Conservation (phyloP, 176 grass and related monocot genomes). For the Lolium perenne region DNA sequence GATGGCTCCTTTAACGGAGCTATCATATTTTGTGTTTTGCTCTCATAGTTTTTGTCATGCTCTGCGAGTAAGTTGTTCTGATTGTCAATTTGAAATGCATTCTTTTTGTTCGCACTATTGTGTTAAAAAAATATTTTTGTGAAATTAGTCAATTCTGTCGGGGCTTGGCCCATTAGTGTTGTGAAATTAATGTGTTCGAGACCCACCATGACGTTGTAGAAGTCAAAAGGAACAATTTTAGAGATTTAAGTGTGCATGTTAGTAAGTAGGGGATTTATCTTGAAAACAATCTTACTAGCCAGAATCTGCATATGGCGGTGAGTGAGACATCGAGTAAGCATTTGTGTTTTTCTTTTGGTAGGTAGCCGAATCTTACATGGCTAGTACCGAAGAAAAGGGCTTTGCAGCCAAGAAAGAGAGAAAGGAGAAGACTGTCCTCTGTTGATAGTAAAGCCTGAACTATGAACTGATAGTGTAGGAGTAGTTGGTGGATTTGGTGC, state of each 20-base stretch:
- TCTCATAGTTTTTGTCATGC: too few relatives aligned
- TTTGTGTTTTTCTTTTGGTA: neutral
- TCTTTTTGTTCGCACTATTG: too few relatives aligned
- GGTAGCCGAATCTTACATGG: constrained; percentile 44
- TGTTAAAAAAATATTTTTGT: too few relatives aligned
- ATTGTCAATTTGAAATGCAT: too few relatives aligned
- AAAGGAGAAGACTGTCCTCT: constrained; percentile 26
- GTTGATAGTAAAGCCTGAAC: neutral
- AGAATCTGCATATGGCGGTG: neutral
- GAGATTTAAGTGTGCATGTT: neutral
- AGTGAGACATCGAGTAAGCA: neutral
- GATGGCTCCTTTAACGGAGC: too few relatives aligned
- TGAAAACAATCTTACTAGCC: constrained; percentile 2
- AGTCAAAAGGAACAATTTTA: neutral
- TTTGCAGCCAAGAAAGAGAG: constrained; percentile 24
- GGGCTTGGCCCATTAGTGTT: neutral
- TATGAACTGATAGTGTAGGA: neutral
- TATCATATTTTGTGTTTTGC: too few relatives aligned
- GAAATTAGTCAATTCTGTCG: too few relatives aligned
- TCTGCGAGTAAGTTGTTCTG: too few relatives aligned
- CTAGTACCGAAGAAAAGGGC: constrained; percentile 28
- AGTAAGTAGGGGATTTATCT: neutral
- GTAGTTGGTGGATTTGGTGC: constrained; percentile 17
- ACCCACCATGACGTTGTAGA: neutral
- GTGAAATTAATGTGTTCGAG: neutral